Evolutionary conservation across 306 rosid species (phyloP), one percentile per base, ranked within the genome.

Genomic region (Nissolia schottii): DNA sequence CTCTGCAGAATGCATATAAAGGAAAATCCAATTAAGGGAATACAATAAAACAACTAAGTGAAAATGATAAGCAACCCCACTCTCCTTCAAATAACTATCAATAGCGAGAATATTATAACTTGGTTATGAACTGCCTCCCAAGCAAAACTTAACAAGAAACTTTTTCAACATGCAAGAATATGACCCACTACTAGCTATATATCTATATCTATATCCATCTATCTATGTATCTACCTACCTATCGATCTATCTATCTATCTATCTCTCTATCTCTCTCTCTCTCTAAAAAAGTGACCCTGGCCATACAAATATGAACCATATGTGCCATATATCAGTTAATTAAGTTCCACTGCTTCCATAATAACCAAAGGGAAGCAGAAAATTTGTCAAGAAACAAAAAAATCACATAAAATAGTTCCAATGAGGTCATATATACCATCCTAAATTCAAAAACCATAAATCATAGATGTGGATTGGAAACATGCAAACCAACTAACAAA

Each of bases 1-100:
- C 79, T 78, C 97, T 89, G 89, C 87, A 87, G 35, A 72, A 81
- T 73, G 73, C 51, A 76, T 22, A 76, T 3, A 48, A 71, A 37
- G 40, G 18, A 28, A 56, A 61, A 34, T 69, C 25, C 24, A 48
- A 9, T 63, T 14, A 14, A 41, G 18, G 43, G 51, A 51, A 25
- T 3, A 50, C 18, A 76, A 41, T 10, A 19, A 15, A 20, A 32
- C 28, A 62, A 57, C 15, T 37, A 54, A 25, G 22, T 45, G 46
- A 7, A 45, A 69, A 50, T 35, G 2, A 4, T 15, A 59, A 15
- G 16, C 64, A 41, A 38, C 51, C n/a, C 51, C 10, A 4, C 53
- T 40, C 40, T 20, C 40, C 49, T 7, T 34, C n/a, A n/a, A n/a
- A n/a, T n/a, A n/a, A n/a, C n/a, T n/a, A n/a, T n/a, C n/a, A 41